Conservation (phyloP, 2,329 filamentous ascomycete genomes). For the Fusarium bulbicola region DNA sequence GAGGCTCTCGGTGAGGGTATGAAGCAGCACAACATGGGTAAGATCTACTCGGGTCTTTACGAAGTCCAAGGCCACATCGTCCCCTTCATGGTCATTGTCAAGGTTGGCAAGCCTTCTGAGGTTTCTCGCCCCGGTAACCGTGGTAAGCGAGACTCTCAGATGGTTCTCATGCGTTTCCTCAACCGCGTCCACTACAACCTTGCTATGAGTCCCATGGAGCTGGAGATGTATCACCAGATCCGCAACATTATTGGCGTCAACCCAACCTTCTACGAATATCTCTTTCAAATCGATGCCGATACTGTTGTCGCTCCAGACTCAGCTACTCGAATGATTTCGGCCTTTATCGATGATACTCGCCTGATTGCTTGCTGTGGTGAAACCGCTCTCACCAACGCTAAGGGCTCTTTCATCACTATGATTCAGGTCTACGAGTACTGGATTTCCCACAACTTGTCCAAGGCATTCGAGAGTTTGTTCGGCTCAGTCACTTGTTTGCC, state of each 20-base stretch:
- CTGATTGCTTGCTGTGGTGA: slow-evolving; percentile 96
- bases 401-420: slow-evolving; percentile 95
- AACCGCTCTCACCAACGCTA: slow-evolving; percentile 91
- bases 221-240: slow-evolving; percentile 99
- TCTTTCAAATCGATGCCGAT: slow-evolving; percentile 96
- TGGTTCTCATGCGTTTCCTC: slow-evolving; percentile 98
- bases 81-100: slow-evolving; percentile 95
- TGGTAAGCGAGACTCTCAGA: slow-evolving; percentile 99
- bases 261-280: slow-evolving; percentile 96
- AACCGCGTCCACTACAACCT: slow-evolving; percentile 99
- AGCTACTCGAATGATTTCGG: slow-evolving; percentile 88
- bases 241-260: slow-evolving; percentile 99
- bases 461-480: slow-evolving; percentile 97
- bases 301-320: slow-evolving; percentile 92
- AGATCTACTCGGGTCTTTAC: slow-evolving; percentile 96
- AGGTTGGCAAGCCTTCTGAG: slow-evolving; percentile 97
- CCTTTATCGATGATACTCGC: slow-evolving; percentile 90
- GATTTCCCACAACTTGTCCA: slow-evolving; percentile 96
- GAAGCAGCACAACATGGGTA: slow-evolving; percentile 99
- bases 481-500: slow-evolving; percentile 97
- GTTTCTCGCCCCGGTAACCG: slow-evolving; percentile 94
- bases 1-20: slow-evolving; percentile 94
- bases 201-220: slow-evolving; percentile 93
- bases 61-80: slow-evolving; percentile 98
- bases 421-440: slow-evolving; percentile 99